Evolutionary conservation across 164 flowering plant species (phyloP).

Genomic region (Dillenia turbinata): DNA sequence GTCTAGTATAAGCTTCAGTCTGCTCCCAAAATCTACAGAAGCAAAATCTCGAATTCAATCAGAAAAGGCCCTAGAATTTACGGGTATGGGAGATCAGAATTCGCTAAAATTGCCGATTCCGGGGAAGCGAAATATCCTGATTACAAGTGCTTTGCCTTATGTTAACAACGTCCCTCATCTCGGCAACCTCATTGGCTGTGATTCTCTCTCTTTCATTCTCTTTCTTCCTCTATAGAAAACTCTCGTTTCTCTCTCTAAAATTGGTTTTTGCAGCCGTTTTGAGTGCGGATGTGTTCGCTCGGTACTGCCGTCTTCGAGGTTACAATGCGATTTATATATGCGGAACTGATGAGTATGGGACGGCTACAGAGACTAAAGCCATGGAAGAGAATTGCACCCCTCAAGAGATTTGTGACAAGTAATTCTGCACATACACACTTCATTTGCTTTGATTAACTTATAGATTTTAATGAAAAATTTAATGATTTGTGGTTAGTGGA

Average conservation of each 20-base stretch:
- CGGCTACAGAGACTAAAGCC: constrained; percentile 86
- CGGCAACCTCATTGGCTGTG: constrained; percentile 81
- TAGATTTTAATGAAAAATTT: too few relatives aligned
- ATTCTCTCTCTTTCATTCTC: constrained; percentile 6
- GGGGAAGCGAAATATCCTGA: constrained; percentile 57
- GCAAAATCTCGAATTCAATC: too few relatives aligned
- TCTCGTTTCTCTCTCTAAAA: too few relatives aligned
- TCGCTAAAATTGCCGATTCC: constrained; percentile 44
- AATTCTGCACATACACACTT: constrained; percentile 1
- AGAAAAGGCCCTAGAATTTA: neutral
- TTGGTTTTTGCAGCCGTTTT: constrained; percentile 48
- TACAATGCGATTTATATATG: constrained; percentile 72
- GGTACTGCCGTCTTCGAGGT: constrained; percentile 72
- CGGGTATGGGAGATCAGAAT: too few relatives aligned
- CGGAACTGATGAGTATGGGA: constrained; percentile 92
- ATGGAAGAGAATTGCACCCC: constrained; percentile 77
- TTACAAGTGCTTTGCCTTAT: constrained; percentile 76
- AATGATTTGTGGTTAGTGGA: too few relatives aligned
- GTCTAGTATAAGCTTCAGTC: too few relatives aligned
- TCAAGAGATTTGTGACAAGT: constrained; percentile 84
- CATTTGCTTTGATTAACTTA: neutral
- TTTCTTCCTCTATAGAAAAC: too few relatives aligned
- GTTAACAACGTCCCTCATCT: constrained; percentile 85
- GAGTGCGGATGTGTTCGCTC: constrained; percentile 88
- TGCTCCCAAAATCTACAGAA: too few relatives aligned